phyloP scores from a whole-genome alignment of 129 eudicot species.

The Apium graveolens region DNA sequence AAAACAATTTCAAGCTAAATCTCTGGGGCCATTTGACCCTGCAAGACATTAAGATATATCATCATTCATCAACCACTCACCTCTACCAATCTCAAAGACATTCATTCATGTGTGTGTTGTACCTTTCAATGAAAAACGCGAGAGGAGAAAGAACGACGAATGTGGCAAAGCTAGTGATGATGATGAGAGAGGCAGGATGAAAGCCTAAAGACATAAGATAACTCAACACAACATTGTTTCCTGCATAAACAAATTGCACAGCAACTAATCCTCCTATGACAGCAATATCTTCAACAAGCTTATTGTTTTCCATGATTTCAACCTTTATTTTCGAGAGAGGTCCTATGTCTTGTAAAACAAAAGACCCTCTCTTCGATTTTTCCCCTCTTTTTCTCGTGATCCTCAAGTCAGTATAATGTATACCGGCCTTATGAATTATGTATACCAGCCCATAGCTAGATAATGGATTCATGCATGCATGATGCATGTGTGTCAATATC shows the following conservation, averaged over 20 bases:
- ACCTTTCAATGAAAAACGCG: conserved; percentile 49
- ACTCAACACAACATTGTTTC: conserved; percentile 37
- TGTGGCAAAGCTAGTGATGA: conserved; percentile 44
- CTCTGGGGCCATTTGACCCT: conserved; percentile 53
- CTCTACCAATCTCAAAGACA: not conserved
- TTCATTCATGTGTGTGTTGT: not conserved
- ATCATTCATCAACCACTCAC: not conserved
- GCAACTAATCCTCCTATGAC: conserved; percentile 41
- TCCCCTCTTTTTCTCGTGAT: conserved; percentile 1
- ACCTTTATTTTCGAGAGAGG: conserved; percentile 8
- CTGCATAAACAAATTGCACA: conserved; percentile 51
- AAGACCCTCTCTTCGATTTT: conserved; percentile 1
- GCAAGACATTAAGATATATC: conserved; percentile 15
- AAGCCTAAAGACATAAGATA: conserved; percentile 48
- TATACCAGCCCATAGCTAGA: not conserved
- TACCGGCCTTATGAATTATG: too few relatives aligned
- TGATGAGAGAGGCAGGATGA: conserved; percentile 38
- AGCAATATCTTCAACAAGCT: conserved; percentile 28
- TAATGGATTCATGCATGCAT: not conserved
- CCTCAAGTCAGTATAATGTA: not conserved
- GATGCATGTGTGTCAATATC: not conserved
- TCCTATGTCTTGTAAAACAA: not conserved
- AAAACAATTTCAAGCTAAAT: conserved; percentile 24
- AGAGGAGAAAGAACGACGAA: conserved; percentile 50
- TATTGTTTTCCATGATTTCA: conserved; percentile 9